Evolutionary conservation across 2,329 filamentous ascomycete species (phyloP).

Genomic region (Aspergillus carbonarius): DNA sequence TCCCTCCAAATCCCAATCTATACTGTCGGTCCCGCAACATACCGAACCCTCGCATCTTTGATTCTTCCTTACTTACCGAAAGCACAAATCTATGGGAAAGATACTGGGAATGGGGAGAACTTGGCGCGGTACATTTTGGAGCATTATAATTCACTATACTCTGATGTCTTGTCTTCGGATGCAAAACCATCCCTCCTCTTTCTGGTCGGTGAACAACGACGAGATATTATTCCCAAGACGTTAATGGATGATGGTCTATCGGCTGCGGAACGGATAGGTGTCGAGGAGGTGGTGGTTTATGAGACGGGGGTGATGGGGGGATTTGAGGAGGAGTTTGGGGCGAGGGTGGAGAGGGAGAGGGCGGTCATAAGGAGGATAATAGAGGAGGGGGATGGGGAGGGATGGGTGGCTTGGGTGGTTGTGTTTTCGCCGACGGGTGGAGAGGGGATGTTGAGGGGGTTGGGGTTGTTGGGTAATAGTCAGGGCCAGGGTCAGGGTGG

Average conservation of each 20-base stretch:
- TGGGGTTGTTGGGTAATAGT: conserved; percentile 32
- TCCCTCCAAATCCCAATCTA: conserved; percentile 37
- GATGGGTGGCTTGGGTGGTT: conserved; percentile 38
- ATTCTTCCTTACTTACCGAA: conserved; percentile 43
- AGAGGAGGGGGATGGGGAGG: conserved; percentile 33
- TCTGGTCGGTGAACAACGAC: conserved; percentile 81
- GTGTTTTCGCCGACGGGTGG: conserved; percentile 63
- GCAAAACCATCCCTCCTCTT: conserved; percentile 68
- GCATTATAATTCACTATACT: conserved; percentile 61
- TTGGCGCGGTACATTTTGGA: conserved; percentile 75
- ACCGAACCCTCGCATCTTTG: conserved; percentile 65
- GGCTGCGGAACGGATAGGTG: conserved; percentile 55
- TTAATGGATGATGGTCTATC: conserved; percentile 62
- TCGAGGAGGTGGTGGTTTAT: conserved; percentile 83
- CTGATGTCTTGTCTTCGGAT: background rate
- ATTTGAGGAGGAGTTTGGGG: conserved; percentile 68
- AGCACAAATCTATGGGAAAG: conserved; percentile 69
- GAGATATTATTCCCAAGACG: conserved; percentile 85
- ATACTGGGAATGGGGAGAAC: conserved; percentile 80
- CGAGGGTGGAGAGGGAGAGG: conserved; percentile 41
- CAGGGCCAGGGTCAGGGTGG: background rate
- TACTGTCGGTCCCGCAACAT: conserved; percentile 50
- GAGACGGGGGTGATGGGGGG: conserved; percentile 78
- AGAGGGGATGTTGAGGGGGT: conserved; percentile 57
- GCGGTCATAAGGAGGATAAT: background rate